Percentiles rank a stretch among this genome's conserved stretches.
These are phyloP conservation scores for Dictyostelium intermedium DNA, from an alignment of 78 protist genomes.

Conservation along the genomic window DNA sequence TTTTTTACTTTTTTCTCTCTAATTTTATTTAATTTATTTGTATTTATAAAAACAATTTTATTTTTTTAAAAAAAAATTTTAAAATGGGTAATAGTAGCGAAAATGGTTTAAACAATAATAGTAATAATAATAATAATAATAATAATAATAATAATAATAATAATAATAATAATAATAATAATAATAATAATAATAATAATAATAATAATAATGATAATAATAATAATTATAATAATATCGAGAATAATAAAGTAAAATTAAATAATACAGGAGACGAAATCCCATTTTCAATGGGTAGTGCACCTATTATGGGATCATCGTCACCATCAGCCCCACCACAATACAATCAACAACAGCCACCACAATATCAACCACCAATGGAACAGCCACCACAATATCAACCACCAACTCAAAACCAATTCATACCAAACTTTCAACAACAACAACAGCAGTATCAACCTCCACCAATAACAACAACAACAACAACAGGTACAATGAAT, in stretches of 20 bases:
- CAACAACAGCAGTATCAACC: neutral
- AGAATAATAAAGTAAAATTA: neutral
- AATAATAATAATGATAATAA: neutral
- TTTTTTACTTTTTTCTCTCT: neutral
- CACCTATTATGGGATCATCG: neutral
- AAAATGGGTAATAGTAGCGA: neutral
- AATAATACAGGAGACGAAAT: neutral
- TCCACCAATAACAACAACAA: neutral
- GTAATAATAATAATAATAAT: neutral
- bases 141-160: neutral
- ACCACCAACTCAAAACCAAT: slow-evolving; percentile 20
- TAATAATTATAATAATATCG: neutral
- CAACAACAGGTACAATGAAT: neutral
- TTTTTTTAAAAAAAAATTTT: too few species aligned
- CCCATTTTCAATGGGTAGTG: neutral
- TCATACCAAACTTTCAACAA: neutral
- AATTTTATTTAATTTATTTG: neutral
- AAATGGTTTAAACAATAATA: neutral
- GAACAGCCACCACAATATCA: neutral
- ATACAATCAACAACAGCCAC: neutral
- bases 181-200: neutral
- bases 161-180: neutral
- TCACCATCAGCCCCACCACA: neutral
- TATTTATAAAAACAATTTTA: neutral
- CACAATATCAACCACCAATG: neutral